Base-by-base conservation (phyloP, 176 grass and related monocot species). In the barley (Hordeum vulgare) region DNA sequence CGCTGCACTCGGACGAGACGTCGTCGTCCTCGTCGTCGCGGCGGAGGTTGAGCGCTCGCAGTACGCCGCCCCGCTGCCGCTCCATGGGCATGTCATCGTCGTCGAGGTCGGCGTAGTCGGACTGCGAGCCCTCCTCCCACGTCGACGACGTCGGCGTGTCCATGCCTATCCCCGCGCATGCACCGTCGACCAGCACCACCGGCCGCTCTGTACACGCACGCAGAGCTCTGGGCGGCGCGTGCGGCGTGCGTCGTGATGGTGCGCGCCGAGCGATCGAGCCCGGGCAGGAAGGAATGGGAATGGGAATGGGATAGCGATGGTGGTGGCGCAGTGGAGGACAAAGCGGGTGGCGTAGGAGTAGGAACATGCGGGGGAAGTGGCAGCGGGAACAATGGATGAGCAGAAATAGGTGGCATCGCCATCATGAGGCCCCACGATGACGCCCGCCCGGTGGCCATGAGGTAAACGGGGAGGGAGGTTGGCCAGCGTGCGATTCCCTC, bases 41-140 rank as follows among this genome's bases (percentile, higher is more conserved):
- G 1, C 84, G 24, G 80, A 83, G 82, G 3, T 8, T 41, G 0
- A 44, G 70, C n/a, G 44, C 13, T 0, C 25, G 13, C 41, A 49
- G 41, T 8, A 0, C 77, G 29, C 67, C 10, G 23, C 60, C 20
- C 5, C 20, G 57, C 56, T 7, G 74, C 57, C 24, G 81, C 21
- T 75, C 87, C 54, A 89, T 36, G 78, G 56, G 53, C 53, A 21
- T 66, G 74, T 82, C 84, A 44, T 86, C 76, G 83, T 83, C 79
- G 83, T 86, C 88, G 65, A 90, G 62, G 83, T 83, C 88, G 64
- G 78, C 88, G 78, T 85, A 89, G 71, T 92, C 90, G 72, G 81
- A 15, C 76, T 95, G 90, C 17, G 90, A 92, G 53, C 86, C 86
- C 79, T 92, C 93, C 45, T 95, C 90, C 77, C 87, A 88, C 62